Conservation (phyloP, 352 stramenopile species). For the Aphanomyces stellatus region DNA sequence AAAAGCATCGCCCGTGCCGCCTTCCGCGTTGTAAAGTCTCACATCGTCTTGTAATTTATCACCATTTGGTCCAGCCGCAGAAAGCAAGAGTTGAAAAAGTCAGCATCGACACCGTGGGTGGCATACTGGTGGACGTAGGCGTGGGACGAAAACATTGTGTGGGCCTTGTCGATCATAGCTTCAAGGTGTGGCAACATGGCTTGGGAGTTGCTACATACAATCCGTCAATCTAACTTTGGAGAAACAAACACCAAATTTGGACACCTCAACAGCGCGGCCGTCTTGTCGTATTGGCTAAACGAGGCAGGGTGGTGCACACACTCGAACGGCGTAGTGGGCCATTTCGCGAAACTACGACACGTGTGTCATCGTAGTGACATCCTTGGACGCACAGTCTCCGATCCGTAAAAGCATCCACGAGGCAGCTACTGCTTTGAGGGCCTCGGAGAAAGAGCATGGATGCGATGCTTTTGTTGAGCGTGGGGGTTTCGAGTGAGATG, state of each 20-base stretch:
- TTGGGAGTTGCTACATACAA: slow-evolving; percentile 67
- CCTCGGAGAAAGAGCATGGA: slow-evolving; percentile 47
- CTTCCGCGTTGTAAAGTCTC: neutral
- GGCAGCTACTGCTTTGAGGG: slow-evolving; percentile 19
- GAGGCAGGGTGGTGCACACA: neutral
- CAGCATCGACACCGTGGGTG: slow-evolving; percentile 38
- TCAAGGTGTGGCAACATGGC: slow-evolving; percentile 38
- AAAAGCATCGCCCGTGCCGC: neutral
- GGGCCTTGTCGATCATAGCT: slow-evolving; percentile 44
- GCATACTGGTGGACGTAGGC: slow-evolving; percentile 64
- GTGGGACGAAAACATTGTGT: slow-evolving; percentile 54
- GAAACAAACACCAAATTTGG: slow-evolving; percentile 1
- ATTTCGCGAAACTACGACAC: no score
- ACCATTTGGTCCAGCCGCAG: slow-evolving; percentile 63
- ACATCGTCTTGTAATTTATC: slow-evolving; percentile 41
- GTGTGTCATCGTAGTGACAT: no score
- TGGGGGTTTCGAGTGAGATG: slow-evolving; percentile 24
- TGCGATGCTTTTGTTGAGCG: slow-evolving; percentile 35
- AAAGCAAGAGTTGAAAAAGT: slow-evolving; percentile 58
- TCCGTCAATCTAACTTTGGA: no score
- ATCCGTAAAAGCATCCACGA: slow-evolving; percentile 33
- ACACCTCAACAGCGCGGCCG: slow-evolving; percentile 45
- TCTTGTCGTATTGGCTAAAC: slow-evolving; percentile 67
- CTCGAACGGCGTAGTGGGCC: neutral
- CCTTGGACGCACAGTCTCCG: slow-evolving; percentile 28